Conservation (phyloP, 176 grass and related monocot genomes). For the Leersia perrieri region DNA sequence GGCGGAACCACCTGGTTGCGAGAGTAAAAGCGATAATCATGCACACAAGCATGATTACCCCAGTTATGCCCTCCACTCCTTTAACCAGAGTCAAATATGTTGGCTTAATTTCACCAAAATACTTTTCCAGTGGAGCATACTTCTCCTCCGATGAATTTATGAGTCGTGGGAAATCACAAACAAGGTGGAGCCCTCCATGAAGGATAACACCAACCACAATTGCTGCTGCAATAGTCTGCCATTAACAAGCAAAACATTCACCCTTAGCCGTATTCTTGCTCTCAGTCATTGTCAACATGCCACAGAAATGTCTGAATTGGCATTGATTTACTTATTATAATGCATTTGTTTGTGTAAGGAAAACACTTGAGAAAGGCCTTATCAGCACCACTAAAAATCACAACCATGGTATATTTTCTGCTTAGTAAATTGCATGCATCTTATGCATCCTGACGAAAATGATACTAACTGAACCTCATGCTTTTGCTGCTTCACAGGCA, state of each 20-base stretch:
- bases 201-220: slow-evolving; percentile 86
- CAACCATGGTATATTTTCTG: not conserved
- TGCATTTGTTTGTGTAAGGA: not conserved
- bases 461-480: not conserved
- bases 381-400: not conserved
- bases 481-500: not conserved
- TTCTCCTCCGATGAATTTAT: slow-evolving; percentile 48
- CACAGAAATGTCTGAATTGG: not conserved
- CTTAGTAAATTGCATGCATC: not conserved
- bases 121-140: slow-evolving; percentile 45
- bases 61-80: slow-evolving; percentile 73
- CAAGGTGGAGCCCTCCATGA: slow-evolving; percentile 71
- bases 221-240: slow-evolving; percentile 83
- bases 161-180: slow-evolving; percentile 87
- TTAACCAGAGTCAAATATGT: slow-evolving; percentile 61
- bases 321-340: slow-evolving; percentile 1
- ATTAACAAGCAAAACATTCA: slow-evolving; percentile 42
- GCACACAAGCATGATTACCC: slow-evolving; percentile 85
- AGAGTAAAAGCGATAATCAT: slow-evolving; percentile 87
- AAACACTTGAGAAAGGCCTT: not conserved
- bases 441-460: slow-evolving; percentile 7
- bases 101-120: slow-evolving; percentile 63
- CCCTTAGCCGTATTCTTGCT: slow-evolving; percentile 34
- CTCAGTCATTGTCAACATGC: not conserved
- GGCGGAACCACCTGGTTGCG: slow-evolving; percentile 91